A percentile compares a stretch with the other conserved stretches of the same genome.
These are phyloP conservation scores for Trichopus zeylanicus DNA, from an alignment of 116 monocot genomes.

Conservation along the genomic window DNA sequence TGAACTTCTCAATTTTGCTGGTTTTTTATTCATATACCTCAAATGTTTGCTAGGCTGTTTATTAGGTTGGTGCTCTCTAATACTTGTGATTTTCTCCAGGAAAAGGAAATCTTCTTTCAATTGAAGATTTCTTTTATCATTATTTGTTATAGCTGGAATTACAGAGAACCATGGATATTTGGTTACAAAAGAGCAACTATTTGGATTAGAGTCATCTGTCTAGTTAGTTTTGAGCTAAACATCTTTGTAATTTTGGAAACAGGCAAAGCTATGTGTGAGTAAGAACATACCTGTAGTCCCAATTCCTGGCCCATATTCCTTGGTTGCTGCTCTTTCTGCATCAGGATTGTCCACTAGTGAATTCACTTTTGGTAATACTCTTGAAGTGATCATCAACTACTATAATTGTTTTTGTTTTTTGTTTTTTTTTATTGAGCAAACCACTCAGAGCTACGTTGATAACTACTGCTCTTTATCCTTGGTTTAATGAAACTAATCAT, in stretches of 20 bases:
- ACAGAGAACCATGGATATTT: not conserved
- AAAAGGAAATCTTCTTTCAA: too few species aligned
- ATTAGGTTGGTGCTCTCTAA: too few species aligned
- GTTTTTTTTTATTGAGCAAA: too few species aligned
- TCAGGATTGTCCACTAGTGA: conserved; percentile 81
- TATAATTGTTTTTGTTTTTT: conserved; percentile 7
- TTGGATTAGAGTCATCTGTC: not conserved
- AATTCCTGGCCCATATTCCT: conserved; percentile 91
- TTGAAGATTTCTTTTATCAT: too few species aligned
- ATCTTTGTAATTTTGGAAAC: conserved; percentile 7
- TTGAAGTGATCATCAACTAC: not conserved
- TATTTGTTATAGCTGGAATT: not conserved
- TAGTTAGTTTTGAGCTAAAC: not conserved
- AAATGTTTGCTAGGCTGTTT: too few species aligned
- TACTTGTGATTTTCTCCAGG: too few species aligned
- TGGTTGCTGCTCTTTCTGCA: conserved; percentile 86
- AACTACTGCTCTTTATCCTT: not conserved
- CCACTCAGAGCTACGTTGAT: too few species aligned
- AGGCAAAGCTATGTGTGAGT: conserved; percentile 65
- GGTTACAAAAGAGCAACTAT: not conserved
- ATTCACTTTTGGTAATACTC: conserved; percentile 85
- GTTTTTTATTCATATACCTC: too few species aligned
- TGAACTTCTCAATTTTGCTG: too few species aligned
- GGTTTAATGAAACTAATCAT: conserved; percentile 5
- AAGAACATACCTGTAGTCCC: conserved; percentile 78